Percentiles rank a stretch among this genome's conserved stretches.
Evolutionary conservation across 208 protist species (phyloP).

Genomic region (Leishmania amazonensis): DNA sequence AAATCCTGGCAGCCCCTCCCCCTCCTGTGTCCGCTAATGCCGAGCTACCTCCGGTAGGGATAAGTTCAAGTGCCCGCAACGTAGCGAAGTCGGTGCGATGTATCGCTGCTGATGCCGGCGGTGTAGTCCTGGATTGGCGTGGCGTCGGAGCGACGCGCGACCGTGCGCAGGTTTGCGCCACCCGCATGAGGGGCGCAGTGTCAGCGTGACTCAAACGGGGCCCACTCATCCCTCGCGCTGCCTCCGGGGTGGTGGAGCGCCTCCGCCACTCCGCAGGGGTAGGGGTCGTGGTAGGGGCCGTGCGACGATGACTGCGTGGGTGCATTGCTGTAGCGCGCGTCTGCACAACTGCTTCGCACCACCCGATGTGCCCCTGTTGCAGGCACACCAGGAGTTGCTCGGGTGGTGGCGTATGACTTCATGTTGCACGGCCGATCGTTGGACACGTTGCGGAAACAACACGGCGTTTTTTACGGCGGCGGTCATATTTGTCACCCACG

Average conservation of each 20-base stretch:
- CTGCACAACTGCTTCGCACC: not conserved
- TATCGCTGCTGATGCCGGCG: not conserved
- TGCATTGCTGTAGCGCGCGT: not conserved
- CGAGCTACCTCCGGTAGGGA: not conserved
- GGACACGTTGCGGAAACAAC: not conserved
- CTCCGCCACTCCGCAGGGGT: not conserved
- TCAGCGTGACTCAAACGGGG: not conserved
- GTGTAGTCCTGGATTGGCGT: not conserved
- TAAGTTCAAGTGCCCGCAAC: not conserved
- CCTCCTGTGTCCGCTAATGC: not conserved
- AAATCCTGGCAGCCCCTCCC: not conserved
- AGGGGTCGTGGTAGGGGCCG: not conserved
- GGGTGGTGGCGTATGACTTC: not conserved
- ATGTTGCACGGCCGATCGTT: not conserved
- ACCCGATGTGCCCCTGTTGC: not conserved
- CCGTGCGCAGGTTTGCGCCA: not conserved
- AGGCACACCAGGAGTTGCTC: too few species aligned
- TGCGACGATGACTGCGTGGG: not conserved
- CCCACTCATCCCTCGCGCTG: too few species aligned
- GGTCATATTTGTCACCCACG: not conserved
- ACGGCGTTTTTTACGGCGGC: too few species aligned
- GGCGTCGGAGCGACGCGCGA: not conserved
- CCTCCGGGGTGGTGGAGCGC: not conserved
- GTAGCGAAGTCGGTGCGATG: not conserved
- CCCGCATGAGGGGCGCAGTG: not conserved